Conservation (phyloP, 2,329 filamentous ascomycete species). For the Pseudonectria buxi region DNA sequence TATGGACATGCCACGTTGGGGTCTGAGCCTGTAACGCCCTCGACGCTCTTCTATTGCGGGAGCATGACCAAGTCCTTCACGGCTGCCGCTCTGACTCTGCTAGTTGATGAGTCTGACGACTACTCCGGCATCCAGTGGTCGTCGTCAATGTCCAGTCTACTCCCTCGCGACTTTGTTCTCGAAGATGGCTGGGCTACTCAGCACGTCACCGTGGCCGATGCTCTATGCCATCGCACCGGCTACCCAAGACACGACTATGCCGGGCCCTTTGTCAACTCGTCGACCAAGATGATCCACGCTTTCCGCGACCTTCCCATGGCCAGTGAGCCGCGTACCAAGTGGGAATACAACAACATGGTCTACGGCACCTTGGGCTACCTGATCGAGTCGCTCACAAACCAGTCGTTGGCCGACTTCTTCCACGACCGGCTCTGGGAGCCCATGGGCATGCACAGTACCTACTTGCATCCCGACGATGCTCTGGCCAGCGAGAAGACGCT, state of each 20-base stretch:
- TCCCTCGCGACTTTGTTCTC: constrained; percentile 43
- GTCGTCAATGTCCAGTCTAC: constrained; percentile 35
- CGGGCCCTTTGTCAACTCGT: constrained; percentile 6
- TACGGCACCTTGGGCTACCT: constrained; percentile 36
- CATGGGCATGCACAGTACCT: constrained; percentile 37
- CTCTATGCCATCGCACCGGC: constrained; percentile 43
- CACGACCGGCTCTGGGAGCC: constrained; percentile 33
- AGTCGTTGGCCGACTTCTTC: constrained; percentile 32
- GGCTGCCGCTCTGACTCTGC: constrained; percentile 39
- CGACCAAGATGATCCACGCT: constrained; percentile 24
- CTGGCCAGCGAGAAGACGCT: constrained; percentile 16
- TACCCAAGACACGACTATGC: constrained; percentile 34
- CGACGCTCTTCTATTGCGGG: constrained; percentile 45
- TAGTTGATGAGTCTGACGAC: constrained; percentile 37
- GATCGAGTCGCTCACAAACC: constrained; percentile 30
- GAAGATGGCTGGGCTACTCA: constrained; percentile 34
- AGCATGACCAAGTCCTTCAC: constrained; percentile 49
- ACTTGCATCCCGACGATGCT: constrained; percentile 18
- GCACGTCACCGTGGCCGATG: constrained; percentile 44
- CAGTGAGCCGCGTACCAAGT: constrained; percentile 35
- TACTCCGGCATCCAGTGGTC: constrained; percentile 37
- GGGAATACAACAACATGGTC: constrained; percentile 44
- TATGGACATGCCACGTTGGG: constrained; percentile 33
- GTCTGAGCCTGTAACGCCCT: constrained; percentile 30
- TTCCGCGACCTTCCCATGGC: constrained; percentile 38